These are phyloP conservation scores for Carallia brachiata DNA, from an alignment of 345 rosid species.

Conservation along the genomic window DNA sequence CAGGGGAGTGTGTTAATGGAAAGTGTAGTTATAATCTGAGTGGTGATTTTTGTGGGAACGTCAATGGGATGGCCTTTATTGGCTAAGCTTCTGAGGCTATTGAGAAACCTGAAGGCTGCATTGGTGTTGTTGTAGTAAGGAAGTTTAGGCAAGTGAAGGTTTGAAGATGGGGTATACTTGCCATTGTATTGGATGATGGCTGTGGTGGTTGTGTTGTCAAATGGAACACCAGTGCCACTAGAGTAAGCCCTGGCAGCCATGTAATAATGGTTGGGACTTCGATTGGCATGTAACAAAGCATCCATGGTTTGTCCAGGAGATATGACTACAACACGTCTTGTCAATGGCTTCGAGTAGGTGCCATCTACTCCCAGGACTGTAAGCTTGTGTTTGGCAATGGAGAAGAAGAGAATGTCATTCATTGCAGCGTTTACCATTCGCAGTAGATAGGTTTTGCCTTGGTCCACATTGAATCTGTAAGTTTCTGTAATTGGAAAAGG, in stretches of 20 bases:
- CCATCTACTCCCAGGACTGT: conserved; percentile 49
- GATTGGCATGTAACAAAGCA: conserved; percentile 27
- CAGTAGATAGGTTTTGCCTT: conserved; percentile 46
- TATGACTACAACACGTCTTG: conserved; percentile 4
- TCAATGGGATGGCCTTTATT: conserved; percentile 6
- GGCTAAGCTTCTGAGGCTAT: conserved; percentile 12
- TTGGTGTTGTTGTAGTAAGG: conserved; percentile 13
- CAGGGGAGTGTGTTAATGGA: conserved; percentile 5
- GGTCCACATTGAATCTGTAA: conserved; percentile 24
- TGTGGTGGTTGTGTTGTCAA: conserved; percentile 22
- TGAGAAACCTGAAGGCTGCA: not conserved
- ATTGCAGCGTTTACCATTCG: conserved; percentile 33
- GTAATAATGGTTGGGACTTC: conserved; percentile 16
- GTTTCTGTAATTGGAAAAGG: not conserved
- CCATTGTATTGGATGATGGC: conserved; percentile 40
- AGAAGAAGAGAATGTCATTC: conserved; percentile 36
- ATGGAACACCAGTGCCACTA: conserved; percentile 1
- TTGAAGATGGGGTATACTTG: conserved; percentile 14
- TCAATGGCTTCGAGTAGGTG: conserved; percentile 43
- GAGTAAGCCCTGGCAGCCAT: conserved; percentile 11
- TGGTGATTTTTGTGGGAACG: not conserved
- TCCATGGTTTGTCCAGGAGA: conserved; percentile 41
- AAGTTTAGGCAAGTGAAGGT: conserved; percentile 2
- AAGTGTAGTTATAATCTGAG: not conserved
- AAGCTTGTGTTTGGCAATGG: conserved; percentile 37